Conservation (phyloP, 768 basidiomycete species). For the Goffeauzyma gilvescens region DNA sequence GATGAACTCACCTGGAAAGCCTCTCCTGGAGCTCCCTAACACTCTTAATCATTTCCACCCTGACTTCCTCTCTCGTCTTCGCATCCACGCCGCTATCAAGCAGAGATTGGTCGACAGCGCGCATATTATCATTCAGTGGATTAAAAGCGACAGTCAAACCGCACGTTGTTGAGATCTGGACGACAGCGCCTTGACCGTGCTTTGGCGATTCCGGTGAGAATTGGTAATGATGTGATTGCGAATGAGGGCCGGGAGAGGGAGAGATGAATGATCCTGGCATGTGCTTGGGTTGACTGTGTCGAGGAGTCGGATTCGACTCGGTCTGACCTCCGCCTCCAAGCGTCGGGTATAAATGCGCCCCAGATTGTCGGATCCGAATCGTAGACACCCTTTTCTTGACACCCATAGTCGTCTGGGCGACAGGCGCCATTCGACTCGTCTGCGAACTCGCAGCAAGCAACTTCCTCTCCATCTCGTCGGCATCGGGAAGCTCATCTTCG, state of each 20-base stretch:
- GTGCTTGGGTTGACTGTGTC: not conserved
- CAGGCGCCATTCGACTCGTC: not conserved
- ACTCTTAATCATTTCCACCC: slow-evolving; percentile 31
- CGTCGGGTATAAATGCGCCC: slow-evolving; percentile 3
- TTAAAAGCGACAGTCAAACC: slow-evolving; percentile 72
- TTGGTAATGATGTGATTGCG: not conserved
- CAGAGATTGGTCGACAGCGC: slow-evolving; percentile 41
- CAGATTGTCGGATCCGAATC: slow-evolving; percentile 23
- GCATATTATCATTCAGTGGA: slow-evolving; percentile 53
- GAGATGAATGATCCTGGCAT: not conserved
- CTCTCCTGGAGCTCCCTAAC: slow-evolving; percentile 9
- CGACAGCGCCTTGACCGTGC: slow-evolving; percentile 37
- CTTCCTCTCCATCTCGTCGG: slow-evolving; percentile 18
- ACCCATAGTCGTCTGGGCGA: slow-evolving; percentile 1
- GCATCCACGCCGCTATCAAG: slow-evolving; percentile 13
- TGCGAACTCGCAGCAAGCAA: slow-evolving; percentile 5
- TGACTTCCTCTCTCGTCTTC: slow-evolving; percentile 31
- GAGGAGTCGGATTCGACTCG: not conserved
- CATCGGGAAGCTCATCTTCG: slow-evolving; percentile 25
- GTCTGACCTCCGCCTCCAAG: not conserved
- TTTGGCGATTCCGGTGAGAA: not conserved
- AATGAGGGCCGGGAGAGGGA: not conserved
- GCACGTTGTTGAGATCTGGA: slow-evolving; percentile 61
- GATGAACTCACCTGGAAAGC: slow-evolving; percentile 10
- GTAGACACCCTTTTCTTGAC: slow-evolving; percentile 21